phyloP scores from a whole-genome alignment of 2,329 filamentous ascomycete genomes.

The Colletotrichum godetiae region DNA sequence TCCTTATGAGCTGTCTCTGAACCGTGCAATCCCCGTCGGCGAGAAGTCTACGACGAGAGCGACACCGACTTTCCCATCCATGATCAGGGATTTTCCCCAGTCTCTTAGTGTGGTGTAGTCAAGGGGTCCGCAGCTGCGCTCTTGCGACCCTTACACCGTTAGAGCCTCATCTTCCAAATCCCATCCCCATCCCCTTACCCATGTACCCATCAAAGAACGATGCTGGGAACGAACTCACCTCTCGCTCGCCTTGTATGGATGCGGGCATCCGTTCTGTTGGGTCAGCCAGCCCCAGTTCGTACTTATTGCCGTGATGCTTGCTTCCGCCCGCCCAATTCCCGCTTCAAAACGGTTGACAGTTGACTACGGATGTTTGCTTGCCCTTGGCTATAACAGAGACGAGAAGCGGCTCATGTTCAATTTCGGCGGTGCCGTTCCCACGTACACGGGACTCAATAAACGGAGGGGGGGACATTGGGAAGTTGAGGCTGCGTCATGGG shows the following conservation, averaged over 20 bases:
- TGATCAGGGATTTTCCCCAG: neutral
- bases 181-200: neutral
- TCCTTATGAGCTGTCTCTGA: neutral
- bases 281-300: neutral
- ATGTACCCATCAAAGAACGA: neutral
- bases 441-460: neutral
- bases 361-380: neutral
- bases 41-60: neutral
- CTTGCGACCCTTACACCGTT: neutral
- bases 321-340: neutral
- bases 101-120: neutral
- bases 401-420: slow-evolving; percentile 1
- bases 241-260: neutral
- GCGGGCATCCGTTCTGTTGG: neutral
- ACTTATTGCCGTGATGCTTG: neutral
- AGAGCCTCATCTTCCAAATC: slow-evolving; percentile 2
- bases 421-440: slow-evolving; percentile 29
- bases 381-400: neutral
- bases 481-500: neutral
- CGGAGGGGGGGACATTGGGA: too few species aligned
- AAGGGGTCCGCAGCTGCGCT: neutral
- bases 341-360: neutral
- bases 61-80: neutral
- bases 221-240: neutral
- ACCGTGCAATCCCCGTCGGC: slow-evolving; percentile 9